Base-by-base conservation (phyloP, 305 asterid genomes). In the Fraxinus velutina region DNA sequence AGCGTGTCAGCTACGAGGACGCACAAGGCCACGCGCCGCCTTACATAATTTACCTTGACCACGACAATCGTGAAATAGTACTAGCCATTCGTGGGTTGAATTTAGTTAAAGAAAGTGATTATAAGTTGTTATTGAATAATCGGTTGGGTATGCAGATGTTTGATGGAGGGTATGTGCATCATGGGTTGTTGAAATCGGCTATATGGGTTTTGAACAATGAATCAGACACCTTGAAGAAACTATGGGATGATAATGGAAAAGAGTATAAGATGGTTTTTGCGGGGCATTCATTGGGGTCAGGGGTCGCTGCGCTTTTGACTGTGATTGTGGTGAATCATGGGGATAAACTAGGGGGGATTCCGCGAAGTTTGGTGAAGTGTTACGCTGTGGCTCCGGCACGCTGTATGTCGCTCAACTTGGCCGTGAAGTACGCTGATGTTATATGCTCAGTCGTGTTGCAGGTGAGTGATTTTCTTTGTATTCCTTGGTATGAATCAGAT, bases 201-300 rank as follows among this genome's bases (percentile, higher is more conserved):
- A 75, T 84, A 37, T 95, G 98, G 98, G 80, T 95, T 81, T 71
- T 95, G 91, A 88, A 91, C 34, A 79, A 79, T 3, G 99, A 93
- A 73, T 88, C 97, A 60, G 98, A 89, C 79, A 87, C 88, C 32
- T 76, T 95, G 89, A 86, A 76, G 81, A 85, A 79, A 74, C 72
- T 89, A 83, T 95, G 99, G 99, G 88, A 86, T 83, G 96, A 95
- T 84, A 93, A 86, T 62, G 97, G 97, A 76, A 87, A 81, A 79
- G 77, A 85, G 62, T 95, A 93, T 86, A 93, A 85, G 90, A 90
- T 92, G 94, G 87, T 92, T 2, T 95, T 95, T 66, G 89, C 92
- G 0, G 99, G 99, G 66, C 99, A 95, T 87, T 95, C 98, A 55
- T 85, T 95, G 86, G 99, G 99, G 47, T 95, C 98, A 0, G 98